Evolutionary conservation across 768 basidiomycete genomes (phyloP), one percentile per base, ranked within the genome.

Genomic region (Neoboletus magnificus): DNA sequence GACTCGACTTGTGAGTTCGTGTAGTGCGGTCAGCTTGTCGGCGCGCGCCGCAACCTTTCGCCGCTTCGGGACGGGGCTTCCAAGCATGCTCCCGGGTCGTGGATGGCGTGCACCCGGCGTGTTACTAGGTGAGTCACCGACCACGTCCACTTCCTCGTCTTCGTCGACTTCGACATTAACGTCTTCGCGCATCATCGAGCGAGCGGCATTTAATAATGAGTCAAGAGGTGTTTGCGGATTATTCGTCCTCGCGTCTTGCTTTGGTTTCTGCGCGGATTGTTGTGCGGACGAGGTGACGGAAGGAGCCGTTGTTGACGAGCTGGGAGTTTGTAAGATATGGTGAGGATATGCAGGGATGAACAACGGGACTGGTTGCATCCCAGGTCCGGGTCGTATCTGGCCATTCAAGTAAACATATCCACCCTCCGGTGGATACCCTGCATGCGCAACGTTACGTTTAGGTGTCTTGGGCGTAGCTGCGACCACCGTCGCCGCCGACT

Each of bases 171-270:
- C 65, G 12, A 30, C 59, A 67, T 76, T 33, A 4, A 66, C 62
- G 27, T 68, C 73, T 25, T 71, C 69, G n/a, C 67, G 72, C 64
- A 82, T 79, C 76, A 84, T 79, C 52, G 79, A 78, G 43, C 82
- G 75, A 30, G 85, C 85, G 5, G 85, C 85, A 56, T 76, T 82
- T 18, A 87, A 64, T 22, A 87, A 69, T 0, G 84, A 86, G 54
- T 84, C 83, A 39, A 87, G 67, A 2, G 83, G 79, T 1, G 79
- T 82, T 20, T 69, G 71, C 4, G 75, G 73, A 42, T 73, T 73
- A 36, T 59, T 68, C 30, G 47, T 43, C 25, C 48, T 58, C 2
- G 54, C 49, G 22, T 54, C 56, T 23, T 56, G 59, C 32, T 64
- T 62, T 40, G 36, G 13, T 49, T 66, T 66, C 18, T 63, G 58